phyloP scores from a whole-genome alignment of 495 filamentous ascomycete species.

The Penicillium daleae region DNA sequence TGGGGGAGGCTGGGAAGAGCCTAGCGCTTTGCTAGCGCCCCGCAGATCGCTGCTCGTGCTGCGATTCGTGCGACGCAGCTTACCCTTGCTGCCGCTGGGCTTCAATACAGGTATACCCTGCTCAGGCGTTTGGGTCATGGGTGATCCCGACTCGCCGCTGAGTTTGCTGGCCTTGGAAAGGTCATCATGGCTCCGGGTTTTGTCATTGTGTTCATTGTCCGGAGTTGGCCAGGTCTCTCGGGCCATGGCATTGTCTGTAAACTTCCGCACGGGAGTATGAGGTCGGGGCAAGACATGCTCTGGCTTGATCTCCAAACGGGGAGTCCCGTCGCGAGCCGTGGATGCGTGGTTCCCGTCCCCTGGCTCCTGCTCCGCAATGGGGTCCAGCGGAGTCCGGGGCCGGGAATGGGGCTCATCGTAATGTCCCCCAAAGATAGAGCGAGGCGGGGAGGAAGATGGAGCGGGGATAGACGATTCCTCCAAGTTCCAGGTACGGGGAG shows the following conservation, averaged over 20 bases:
- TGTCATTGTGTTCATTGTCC: conserved; percentile 44
- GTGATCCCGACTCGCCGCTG: conserved; percentile 27
- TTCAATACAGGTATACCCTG: conserved; percentile 40
- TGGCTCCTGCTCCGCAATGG: conserved; percentile 48
- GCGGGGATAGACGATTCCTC: conserved; percentile 35
- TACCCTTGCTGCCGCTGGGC: conserved; percentile 38
- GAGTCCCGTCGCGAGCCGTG: conserved; percentile 38
- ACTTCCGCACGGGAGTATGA: conserved; percentile 46
- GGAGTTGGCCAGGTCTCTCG: conserved; percentile 55
- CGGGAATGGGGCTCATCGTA: conserved; percentile 34
- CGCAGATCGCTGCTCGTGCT: conserved; percentile 81
- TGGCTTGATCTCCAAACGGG: conserved; percentile 47
- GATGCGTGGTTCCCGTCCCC: conserved; percentile 21
- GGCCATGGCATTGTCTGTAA: conserved; percentile 56
- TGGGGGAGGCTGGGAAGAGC: conserved; percentile 31
- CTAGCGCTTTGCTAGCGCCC: conserved; percentile 59
- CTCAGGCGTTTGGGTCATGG: conserved; percentile 37
- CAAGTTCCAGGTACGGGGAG: conserved; percentile 37
- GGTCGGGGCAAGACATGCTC: conserved; percentile 49
- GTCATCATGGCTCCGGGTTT: conserved; percentile 16
- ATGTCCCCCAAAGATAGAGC: conserved; percentile 35
- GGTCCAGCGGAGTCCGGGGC: conserved; percentile 44
- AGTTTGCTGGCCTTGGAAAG: conserved; percentile 51
- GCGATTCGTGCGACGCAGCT: conserved; percentile 72
- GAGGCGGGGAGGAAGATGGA: conserved; percentile 28